Evolutionary conservation across 2,329 filamentous ascomycete species (phyloP).

Genomic region (Ascochyta lentis): DNA sequence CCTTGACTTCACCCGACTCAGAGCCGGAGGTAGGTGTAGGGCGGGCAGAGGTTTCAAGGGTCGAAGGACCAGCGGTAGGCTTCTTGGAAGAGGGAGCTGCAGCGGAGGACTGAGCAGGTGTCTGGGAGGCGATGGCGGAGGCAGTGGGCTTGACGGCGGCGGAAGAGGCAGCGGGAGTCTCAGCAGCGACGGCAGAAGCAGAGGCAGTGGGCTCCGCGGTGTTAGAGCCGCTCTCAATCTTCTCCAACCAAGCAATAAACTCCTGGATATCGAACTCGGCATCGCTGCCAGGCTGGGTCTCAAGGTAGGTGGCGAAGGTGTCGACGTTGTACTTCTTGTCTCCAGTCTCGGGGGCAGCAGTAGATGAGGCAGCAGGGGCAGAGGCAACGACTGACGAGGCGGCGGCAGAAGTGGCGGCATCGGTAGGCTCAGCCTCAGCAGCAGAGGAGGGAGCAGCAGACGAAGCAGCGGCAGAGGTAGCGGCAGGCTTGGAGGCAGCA

Average conservation of each 20-base stretch:
- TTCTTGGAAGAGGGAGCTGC: slow-evolving; percentile 11
- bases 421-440: slow-evolving; percentile 7
- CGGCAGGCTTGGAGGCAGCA: slow-evolving; percentile 6
- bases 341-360: slow-evolving; percentile 15
- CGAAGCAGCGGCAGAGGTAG: slow-evolving; percentile 2
- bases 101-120: background rate
- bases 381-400: slow-evolving; percentile 13
- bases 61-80: slow-evolving; percentile 18
- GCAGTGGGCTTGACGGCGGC: slow-evolving; percentile 4
- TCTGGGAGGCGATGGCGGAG: background rate
- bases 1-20: slow-evolving; percentile 24
- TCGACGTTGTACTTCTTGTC: slow-evolving; percentile 14
- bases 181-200: slow-evolving; percentile 8
- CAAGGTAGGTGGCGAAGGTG: slow-evolving; percentile 8
- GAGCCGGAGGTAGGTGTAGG: slow-evolving; percentile 28
- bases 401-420: slow-evolving; percentile 8
- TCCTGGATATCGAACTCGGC: slow-evolving; percentile 13
- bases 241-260: slow-evolving; percentile 19
- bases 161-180: background rate
- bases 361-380: slow-evolving; percentile 18
- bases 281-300: slow-evolving; percentile 15
- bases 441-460: slow-evolving; percentile 13
- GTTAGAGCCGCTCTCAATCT: slow-evolving; percentile 15
- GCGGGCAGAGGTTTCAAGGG: slow-evolving; percentile 29
- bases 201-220: slow-evolving; percentile 8